phyloP scores from a whole-genome alignment of 208 protist genomes.

The Leishmania amazonensis region DNA sequence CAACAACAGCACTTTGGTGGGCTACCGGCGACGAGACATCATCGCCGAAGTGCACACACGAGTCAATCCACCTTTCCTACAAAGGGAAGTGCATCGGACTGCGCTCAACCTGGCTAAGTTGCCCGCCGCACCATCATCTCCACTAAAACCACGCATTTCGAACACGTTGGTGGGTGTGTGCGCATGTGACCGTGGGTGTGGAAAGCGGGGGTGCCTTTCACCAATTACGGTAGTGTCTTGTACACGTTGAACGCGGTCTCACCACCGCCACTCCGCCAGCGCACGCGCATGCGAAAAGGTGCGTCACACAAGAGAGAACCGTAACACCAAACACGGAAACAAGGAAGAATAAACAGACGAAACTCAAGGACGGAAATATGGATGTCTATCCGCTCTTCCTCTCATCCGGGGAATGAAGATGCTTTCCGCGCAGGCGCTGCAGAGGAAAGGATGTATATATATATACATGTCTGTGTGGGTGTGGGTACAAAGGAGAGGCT shows the following conservation, averaged over 20 bases:
- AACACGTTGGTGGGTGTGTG: not conserved
- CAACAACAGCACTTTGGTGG: not conserved
- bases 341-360: constrained; percentile 1
- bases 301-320: not conserved
- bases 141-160: not conserved
- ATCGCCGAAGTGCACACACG: not conserved
- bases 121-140: not conserved
- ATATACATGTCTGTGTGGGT: not conserved
- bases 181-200: not conserved
- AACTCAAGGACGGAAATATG: not conserved
- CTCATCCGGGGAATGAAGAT: not conserved
- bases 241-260: not conserved
- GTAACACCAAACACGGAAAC: not conserved
- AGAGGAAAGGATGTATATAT: not conserved
- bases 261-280: not conserved
- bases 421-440: not conserved
- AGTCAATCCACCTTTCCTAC: not conserved
- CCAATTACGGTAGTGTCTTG: not conserved
- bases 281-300: not conserved
- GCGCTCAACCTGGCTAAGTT: not conserved
- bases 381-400: not conserved
- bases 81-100: not conserved
- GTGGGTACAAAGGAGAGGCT: not conserved
- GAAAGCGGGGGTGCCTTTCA: not conserved
- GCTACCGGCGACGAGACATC: not conserved